Percentiles rank a stretch among this genome's conserved stretches.
Conservation (phyloP, 306 rosid species). For the Prosopis cineraria region DNA sequence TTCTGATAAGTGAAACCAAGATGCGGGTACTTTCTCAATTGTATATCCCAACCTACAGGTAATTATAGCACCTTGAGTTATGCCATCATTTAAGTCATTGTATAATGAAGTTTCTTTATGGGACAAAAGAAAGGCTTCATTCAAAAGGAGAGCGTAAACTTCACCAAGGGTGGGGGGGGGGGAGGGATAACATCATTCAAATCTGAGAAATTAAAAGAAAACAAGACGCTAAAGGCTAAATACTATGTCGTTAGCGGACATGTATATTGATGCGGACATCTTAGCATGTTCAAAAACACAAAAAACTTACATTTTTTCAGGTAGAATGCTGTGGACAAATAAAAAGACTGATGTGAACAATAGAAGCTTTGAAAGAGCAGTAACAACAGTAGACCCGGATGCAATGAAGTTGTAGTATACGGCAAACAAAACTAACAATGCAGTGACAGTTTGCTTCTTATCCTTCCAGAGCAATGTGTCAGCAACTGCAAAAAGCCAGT, state of each 20-base stretch:
- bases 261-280: constrained; percentile 8
- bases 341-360: constrained; percentile 51
- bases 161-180: background rate
- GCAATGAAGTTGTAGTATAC: constrained; percentile 83
- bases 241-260: background rate
- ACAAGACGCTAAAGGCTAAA: background rate
- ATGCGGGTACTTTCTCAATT: constrained; percentile 68
- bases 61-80: constrained; percentile 27
- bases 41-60: constrained; percentile 74
- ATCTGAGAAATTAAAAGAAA: background rate
- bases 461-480: constrained; percentile 96
- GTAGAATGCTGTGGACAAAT: constrained; percentile 67
- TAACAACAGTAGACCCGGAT: constrained; percentile 62
- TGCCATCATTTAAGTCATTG: constrained; percentile 18
- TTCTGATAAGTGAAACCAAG: constrained; percentile 79
- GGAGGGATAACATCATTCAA: background rate
- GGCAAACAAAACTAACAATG: constrained; percentile 64
- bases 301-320: constrained; percentile 48
- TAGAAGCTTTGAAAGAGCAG: constrained; percentile 75
- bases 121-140: background rate
- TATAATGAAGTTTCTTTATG: background rate
- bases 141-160: background rate
- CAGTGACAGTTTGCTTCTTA: constrained; percentile 62
- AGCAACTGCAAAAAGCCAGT: constrained; percentile 70
- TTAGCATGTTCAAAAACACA: too few relatives aligned